phyloP scores from a whole-genome alignment of 148 eudicot species.

The Silene latifolia region DNA sequence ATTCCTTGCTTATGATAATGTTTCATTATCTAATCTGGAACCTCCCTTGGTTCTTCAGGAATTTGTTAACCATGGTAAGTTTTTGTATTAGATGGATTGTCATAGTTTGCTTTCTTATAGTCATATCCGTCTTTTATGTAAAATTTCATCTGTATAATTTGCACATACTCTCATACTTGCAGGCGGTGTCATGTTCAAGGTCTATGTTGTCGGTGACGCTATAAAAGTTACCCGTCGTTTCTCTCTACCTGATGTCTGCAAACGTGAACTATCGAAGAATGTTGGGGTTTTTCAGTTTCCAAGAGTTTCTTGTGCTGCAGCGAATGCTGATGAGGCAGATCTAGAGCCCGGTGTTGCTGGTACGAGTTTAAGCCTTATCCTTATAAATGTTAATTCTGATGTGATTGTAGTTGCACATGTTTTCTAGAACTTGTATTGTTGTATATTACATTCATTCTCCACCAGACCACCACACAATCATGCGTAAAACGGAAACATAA shows the following conservation, averaged over 20 bases:
- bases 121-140: background rate
- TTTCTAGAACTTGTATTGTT: too few relatives aligned
- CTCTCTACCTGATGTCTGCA: conserved; percentile 62
- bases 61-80: conserved; percentile 62
- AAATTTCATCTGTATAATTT: background rate
- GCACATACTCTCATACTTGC: conserved; percentile 6
- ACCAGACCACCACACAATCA: too few relatives aligned
- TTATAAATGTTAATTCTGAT: background rate
- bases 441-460: too few relatives aligned
- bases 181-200: conserved; percentile 79
- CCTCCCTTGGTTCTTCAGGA: conserved; percentile 71
- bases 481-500: too few relatives aligned
- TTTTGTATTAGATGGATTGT: background rate
- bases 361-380: conserved; percentile 6
- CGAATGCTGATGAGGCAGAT: conserved; percentile 63
- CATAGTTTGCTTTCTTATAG: background rate
- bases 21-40: conserved; percentile 54
- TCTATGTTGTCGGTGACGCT: conserved; percentile 55
- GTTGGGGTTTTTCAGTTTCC: conserved; percentile 65
- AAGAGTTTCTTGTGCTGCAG: conserved; percentile 71
- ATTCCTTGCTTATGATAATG: conserved; percentile 57
- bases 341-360: conserved; percentile 64
- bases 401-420: background rate
- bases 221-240: conserved; percentile 59
- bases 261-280: conserved; percentile 44